These are phyloP conservation scores for Brettanomyces bruxellensis DNA, from an alignment of 805 yeast genomes.

Conservation along the genomic window DNA sequence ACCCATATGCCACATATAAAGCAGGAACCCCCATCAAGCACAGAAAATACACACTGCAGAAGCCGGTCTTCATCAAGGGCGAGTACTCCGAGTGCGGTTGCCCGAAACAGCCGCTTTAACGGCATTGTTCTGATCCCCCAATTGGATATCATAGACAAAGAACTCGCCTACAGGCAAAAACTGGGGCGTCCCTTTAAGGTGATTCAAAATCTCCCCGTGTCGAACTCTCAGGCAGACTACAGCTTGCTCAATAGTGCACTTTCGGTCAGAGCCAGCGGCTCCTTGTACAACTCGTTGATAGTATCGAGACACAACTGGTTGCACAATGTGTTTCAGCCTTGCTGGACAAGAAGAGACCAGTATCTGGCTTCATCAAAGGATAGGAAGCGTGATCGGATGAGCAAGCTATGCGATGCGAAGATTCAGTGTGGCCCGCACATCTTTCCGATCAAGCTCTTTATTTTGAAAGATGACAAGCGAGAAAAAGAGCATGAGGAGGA, in stretches of 20 bases:
- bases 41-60: no score
- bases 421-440: slow-evolving; percentile 76
- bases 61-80: no score
- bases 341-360: slow-evolving; percentile 51
- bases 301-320: slow-evolving; percentile 66
- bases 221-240: slow-evolving; percentile 55
- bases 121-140: slow-evolving; percentile 20
- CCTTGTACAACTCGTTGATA: slow-evolving; percentile 59
- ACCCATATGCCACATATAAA: no score
- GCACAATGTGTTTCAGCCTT: slow-evolving; percentile 60
- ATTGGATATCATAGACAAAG: slow-evolving; percentile 22
- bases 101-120: slow-evolving; percentile 11
- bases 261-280: slow-evolving; percentile 64
- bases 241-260: slow-evolving; percentile 56
- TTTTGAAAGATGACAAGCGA: slow-evolving; percentile 72
- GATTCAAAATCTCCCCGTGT: slow-evolving; percentile 58
- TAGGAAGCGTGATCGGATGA: slow-evolving; percentile 69
- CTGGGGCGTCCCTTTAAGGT: slow-evolving; percentile 53
- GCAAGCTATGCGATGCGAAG: slow-evolving; percentile 71
- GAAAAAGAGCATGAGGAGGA: slow-evolving; percentile 34
- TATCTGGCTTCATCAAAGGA: slow-evolving; percentile 40
- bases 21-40: no score
- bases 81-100: neutral
- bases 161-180: slow-evolving; percentile 20
- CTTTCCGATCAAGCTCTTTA: slow-evolving; percentile 68